Percentiles rank a stretch among this genome's conserved stretches.
These are phyloP conservation scores for Magnaporthiopsis rhizophila DNA, from an alignment of 2,329 filamentous ascomycete species.

Conservation along the genomic window DNA sequence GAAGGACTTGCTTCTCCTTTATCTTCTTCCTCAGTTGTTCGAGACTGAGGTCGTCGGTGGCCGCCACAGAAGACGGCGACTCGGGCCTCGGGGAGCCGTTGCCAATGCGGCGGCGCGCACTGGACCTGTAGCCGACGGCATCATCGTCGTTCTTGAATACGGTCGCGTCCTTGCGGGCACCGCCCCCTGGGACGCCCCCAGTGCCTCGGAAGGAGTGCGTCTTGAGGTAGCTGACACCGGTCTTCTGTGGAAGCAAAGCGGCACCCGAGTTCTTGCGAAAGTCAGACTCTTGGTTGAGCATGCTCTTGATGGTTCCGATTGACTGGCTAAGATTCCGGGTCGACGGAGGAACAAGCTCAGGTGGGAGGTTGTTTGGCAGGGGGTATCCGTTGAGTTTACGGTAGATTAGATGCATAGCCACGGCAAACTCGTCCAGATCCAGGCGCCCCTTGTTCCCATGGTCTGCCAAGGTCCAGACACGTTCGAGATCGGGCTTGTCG, in stretches of 20 bases:
- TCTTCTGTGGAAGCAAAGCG: conserved; percentile 85
- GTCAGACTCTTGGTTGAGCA: conserved; percentile 85
- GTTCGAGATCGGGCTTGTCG: conserved; percentile 81
- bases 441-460: conserved; percentile 89
- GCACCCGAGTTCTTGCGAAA: conserved; percentile 82
- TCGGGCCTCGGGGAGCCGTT: conserved; percentile 72
- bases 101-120: conserved; percentile 76
- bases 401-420: conserved; percentile 99
- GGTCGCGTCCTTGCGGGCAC: conserved; percentile 79
- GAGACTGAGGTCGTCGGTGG: conserved; percentile 72
- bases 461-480: conserved; percentile 91
- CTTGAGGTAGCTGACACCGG: conserved; percentile 97
- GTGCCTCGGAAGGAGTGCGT: conserved; percentile 79
- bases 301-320: conserved; percentile 83
- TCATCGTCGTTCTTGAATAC: conserved; percentile 97
- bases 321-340: conserved; percentile 89
- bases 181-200: conserved; percentile 45
- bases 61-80: conserved; percentile 59
- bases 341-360: conserved; percentile 89
- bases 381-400: conserved; percentile 94
- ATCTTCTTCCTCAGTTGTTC: conserved; percentile 92
- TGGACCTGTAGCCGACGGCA: conserved; percentile 85
- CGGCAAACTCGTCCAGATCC: conserved; percentile 94
- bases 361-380: conserved; percentile 75
- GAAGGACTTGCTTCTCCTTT: conserved; percentile 83